Base-by-base conservation (phyloP, 2,329 filamentous ascomycete species). In the Pseudogymnoascus sp. region DNA sequence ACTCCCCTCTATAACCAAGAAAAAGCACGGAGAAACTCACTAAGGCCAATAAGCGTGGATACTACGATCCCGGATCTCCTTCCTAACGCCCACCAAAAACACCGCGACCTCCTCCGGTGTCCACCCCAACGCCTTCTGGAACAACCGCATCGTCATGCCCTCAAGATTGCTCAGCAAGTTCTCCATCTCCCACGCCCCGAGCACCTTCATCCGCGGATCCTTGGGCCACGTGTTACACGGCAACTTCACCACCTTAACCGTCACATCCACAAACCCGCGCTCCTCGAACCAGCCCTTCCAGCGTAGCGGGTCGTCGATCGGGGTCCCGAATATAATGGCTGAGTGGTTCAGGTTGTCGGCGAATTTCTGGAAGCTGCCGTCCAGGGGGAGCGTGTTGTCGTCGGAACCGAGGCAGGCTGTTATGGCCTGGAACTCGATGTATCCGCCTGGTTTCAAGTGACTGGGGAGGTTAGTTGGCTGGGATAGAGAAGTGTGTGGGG, bases 241-340 rank as follows among this genome's bases (percentile, higher is more conserved):
- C 74, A 82, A 79, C 70, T 79, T 81, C 68, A 76, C 80, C 5
- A 80, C 69, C 1, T 77, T 73, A 69, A 83, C 79, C 0, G 73
- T 73, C 0, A 86, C 78, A 63, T 84, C 78, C 51, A 77, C 73
- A 66, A 86, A 86, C 0, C 84, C 84, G 0, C 79, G 81, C 11
- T 80, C 79, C 2, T 74, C 72, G 68, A 85, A 76, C 63, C 78
- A 76, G 4, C 63, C 62, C 23, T 65, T 66, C 28, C 68, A 69
- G 23, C 37, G 34, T 4, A 21, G 25, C 14, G 65, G 63, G 19
- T 45, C 65, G 7, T 62, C 62, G 25, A 66, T 34, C 10, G 65
- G 63, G 1, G 65, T 64, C 28, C 43, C 62, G 16, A 65, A 54
- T 10, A 19, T 28, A 2, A 10, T 5, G 5, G 63, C 7, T 1